phyloP scores from a whole-genome alignment of 371 early-diverging fungal genomes.

The Fennellomyces sp. region DNA sequence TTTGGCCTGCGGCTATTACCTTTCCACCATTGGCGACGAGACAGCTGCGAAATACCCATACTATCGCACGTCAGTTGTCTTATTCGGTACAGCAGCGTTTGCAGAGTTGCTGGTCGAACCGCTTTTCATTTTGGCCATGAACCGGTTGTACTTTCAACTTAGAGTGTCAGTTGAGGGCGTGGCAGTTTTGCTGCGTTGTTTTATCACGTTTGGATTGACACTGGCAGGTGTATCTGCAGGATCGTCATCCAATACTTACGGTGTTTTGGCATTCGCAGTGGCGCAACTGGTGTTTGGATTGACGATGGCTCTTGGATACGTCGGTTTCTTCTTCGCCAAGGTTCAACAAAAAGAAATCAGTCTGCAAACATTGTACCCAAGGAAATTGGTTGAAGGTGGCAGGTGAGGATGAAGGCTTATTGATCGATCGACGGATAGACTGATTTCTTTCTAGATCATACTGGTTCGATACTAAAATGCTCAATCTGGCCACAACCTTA shows the following conservation, averaged over 20 bases:
- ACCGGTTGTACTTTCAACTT: slow-evolving; percentile 71
- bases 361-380: slow-evolving; percentile 34
- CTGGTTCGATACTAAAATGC: slow-evolving; percentile 64
- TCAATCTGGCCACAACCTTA: slow-evolving; percentile 74
- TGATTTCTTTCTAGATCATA: slow-evolving; percentile 30
- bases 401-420: too few relatives aligned
- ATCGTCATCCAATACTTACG: slow-evolving; percentile 43
- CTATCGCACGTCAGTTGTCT: slow-evolving; percentile 49
- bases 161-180: slow-evolving; percentile 83
- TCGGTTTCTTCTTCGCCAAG: slow-evolving; percentile 49
- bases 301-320: slow-evolving; percentile 60
- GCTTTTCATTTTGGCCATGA: slow-evolving; percentile 75
- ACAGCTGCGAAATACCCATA: slow-evolving; percentile 36
- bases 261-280: slow-evolving; percentile 76
- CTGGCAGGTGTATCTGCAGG: slow-evolving; percentile 49
- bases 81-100: slow-evolving; percentile 77
- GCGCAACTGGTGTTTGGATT: slow-evolving; percentile 74
- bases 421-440: too few relatives aligned
- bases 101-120: slow-evolving; percentile 86
- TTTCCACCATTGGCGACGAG: slow-evolving; percentile 37
- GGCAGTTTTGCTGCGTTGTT: slow-evolving; percentile 77
- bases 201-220: slow-evolving; percentile 67
- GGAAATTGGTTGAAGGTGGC: slow-evolving; percentile 28
- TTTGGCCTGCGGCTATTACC: slow-evolving; percentile 55
- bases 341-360: slow-evolving; percentile 26